Percentiles rank a stretch among this genome's conserved stretches.
Evolutionary conservation across 495 filamentous ascomycete species (phyloP).

Genomic region (Penicillium macrosclerotiorum): DNA sequence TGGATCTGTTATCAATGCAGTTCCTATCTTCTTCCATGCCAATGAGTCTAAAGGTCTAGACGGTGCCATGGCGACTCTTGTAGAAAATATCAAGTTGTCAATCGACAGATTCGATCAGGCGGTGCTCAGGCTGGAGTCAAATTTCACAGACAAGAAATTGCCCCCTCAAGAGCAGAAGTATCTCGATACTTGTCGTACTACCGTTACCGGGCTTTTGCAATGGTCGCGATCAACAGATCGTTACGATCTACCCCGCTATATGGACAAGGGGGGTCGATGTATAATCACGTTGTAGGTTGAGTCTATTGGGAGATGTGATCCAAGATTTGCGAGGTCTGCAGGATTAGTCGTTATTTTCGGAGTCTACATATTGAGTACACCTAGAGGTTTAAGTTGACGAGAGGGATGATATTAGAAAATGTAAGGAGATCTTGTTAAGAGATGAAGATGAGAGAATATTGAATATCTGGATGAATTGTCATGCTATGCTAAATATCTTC

Average conservation of each 20-base stretch:
- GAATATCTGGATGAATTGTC: neutral
- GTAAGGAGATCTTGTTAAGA: neutral
- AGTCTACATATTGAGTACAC: no score
- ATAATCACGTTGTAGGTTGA: neutral
- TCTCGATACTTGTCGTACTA: neutral
- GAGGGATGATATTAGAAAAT: no score
- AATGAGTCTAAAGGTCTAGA: neutral
- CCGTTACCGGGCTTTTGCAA: neutral
- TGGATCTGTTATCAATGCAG: neutral
- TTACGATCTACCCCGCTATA: neutral
- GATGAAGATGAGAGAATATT: neutral
- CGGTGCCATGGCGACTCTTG: neutral
- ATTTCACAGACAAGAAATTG: neutral
- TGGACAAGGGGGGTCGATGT: neutral
- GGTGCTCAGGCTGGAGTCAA: neutral
- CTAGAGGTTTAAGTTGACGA: no score
- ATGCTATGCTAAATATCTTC: constrained; percentile 1
- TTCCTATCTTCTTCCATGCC: neutral
- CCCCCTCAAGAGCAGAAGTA: neutral
- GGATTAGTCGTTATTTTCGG: no score
- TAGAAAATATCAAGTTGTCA: neutral
- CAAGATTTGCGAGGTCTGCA: no score
- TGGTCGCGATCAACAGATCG: neutral
- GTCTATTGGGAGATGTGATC: no score
- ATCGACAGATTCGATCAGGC: neutral